These are phyloP conservation scores for Rhodotorula sp. DNA, from an alignment of 1,284 basidiomycete genomes.

Conservation along the genomic window DNA sequence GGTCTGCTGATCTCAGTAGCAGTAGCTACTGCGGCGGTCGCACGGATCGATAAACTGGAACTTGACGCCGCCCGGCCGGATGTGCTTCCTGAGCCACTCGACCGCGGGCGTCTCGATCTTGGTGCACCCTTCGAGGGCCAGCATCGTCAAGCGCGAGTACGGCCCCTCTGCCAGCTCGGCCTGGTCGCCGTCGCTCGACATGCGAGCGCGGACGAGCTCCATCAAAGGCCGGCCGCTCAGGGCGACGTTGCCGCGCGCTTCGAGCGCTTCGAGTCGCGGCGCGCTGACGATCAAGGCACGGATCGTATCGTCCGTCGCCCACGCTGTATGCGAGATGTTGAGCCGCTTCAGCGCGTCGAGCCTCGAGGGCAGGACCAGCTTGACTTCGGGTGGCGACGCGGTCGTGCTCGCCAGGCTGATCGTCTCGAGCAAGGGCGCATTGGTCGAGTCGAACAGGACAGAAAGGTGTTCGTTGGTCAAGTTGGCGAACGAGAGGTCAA, in stretches of 20 bases:
- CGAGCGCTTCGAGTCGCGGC: slow-evolving; percentile 17
- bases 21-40: slow-evolving; percentile 7
- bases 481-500: slow-evolving; percentile 24
- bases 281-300: neutral
- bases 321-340: slow-evolving; percentile 26
- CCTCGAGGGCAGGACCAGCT: slow-evolving; percentile 10
- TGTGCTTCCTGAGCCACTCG: slow-evolving; percentile 30
- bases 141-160: slow-evolving; percentile 10
- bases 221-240: slow-evolving; percentile 32
- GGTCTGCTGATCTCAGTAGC: neutral
- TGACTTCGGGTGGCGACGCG: neutral
- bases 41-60: slow-evolving; percentile 26
- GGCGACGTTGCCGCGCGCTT: slow-evolving; percentile 14
- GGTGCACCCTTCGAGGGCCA: slow-evolving; percentile 30
- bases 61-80: slow-evolving; percentile 25
- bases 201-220: slow-evolving; percentile 27
- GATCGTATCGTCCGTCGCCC: slow-evolving; percentile 27
- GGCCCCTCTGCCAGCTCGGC: neutral
- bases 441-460: slow-evolving; percentile 17
- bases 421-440: slow-evolving; percentile 13
- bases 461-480: slow-evolving; percentile 14
- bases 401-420: slow-evolving; percentile 28
- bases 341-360: slow-evolving; percentile 13
- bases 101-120: slow-evolving; percentile 32
- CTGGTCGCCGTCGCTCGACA: neutral